Base-by-base conservation (phyloP, 2,329 filamentous ascomycete genomes). In the Cladosporium sp. region DNA sequence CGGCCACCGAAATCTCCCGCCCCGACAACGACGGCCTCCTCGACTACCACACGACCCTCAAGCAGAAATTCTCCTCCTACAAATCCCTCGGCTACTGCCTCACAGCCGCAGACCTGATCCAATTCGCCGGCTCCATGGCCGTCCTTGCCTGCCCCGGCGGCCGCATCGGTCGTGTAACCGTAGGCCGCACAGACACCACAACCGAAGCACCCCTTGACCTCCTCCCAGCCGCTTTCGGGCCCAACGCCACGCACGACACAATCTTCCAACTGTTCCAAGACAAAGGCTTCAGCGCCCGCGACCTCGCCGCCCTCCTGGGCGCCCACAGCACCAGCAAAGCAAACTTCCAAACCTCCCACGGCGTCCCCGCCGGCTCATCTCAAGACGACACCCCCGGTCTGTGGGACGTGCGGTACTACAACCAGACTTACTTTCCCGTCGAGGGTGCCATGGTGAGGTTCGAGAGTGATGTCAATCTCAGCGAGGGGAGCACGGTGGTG, bases 101-200 rank as follows among this genome's bases (percentile, higher is more conserved):
- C n/a, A 66, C 69, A n/a, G 74, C 76, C 55, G 78, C 78, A 15
- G 78, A 82, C 60, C 64, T 81, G 16, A 74, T 78, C 35, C 75
- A 79, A 59, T 72, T 78, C 43, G 75, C 71, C 2, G 71, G 55
- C 20, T 52, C 66, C 41, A 66, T 75, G 35, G 77, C 73, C 3
- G 74, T 75, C 3, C 70, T 75, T 2, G 68, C 70, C 18, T 78
- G 78, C 45, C 73, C 77, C 1, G 66, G 75, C n/a, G 78, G 78
- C 0, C 78, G 77, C 3, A 69, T 70, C 9, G 72, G 80, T 32
- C 62, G 69, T 13, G 71, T 72, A n/a, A 75, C 74, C 52, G 70
- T 76, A 7, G 77, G 78, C 25, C 70, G 78, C 43, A 66, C 60
- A 18, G 77, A 80, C 55, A 66, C 69, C 39, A 58, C 62, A 12